Evolutionary conservation across 1,139 yeast species (phyloP).

Genomic region (Pichiaceae sp.): DNA sequence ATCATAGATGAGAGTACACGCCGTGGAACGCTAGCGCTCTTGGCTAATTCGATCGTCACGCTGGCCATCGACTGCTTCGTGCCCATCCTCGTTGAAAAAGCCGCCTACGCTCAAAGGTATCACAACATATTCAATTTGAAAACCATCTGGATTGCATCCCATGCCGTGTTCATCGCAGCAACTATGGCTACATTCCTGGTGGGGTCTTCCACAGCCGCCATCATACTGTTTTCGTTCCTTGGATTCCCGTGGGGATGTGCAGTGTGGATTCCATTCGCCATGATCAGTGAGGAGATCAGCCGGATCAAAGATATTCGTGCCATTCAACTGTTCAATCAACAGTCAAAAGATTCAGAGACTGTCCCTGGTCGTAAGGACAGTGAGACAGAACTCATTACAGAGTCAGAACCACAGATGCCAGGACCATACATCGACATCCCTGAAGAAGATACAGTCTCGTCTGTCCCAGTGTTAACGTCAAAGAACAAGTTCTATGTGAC

Average conservation of each 20-base stretch:
- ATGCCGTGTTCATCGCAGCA: constrained; percentile 30
- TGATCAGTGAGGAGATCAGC: constrained; percentile 40
- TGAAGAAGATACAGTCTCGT: background rate
- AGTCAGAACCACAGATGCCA: background rate
- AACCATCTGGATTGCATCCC: constrained; percentile 34
- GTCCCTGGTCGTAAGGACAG: background rate
- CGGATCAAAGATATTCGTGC: constrained; percentile 32
- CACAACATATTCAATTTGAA: constrained; percentile 16
- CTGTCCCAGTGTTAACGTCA: background rate
- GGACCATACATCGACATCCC: background rate
- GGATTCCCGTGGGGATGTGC: constrained; percentile 46
- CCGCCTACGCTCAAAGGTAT: constrained; percentile 5
- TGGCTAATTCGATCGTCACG: constrained; percentile 34
- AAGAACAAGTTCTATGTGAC: constrained; percentile 13
- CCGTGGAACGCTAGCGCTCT: constrained; percentile 34
- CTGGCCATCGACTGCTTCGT: constrained; percentile 29
- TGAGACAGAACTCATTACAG: background rate
- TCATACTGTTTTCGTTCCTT: constrained; percentile 31
- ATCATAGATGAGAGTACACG: constrained; percentile 31
- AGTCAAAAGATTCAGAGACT: constrained; percentile 4
- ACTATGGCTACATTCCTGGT: constrained; percentile 33
- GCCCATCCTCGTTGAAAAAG: constrained; percentile 26
- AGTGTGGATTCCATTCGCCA: constrained; percentile 43
- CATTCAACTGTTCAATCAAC: constrained; percentile 16
- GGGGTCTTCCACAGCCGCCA: constrained; percentile 28